These are phyloP conservation scores for Solanum microdontum DNA, from an alignment of 257 asterid genomes.

Conservation along the genomic window DNA sequence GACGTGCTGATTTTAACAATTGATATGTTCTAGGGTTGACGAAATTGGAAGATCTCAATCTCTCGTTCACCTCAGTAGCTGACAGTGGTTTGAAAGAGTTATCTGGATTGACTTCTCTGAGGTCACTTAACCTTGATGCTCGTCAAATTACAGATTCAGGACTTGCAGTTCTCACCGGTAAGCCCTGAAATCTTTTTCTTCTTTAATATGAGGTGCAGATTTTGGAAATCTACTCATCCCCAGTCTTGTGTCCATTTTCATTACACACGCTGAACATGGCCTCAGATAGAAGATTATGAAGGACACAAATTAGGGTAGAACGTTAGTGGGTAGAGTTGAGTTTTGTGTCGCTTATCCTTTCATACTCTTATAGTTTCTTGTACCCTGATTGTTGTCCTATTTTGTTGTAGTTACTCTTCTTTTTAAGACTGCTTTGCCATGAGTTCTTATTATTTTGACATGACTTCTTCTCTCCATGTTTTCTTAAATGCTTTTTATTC, in stretches of 20 bases:
- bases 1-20: neutral
- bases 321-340: neutral
- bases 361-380: neutral
- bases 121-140: slow-evolving; percentile 27
- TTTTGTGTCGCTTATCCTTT: neutral
- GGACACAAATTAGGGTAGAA: neutral
- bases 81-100: slow-evolving; percentile 20
- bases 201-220: neutral
- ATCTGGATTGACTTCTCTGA: slow-evolving; percentile 19
- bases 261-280: neutral
- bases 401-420: neutral
- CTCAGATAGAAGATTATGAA: neutral
- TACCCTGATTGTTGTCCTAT: neutral
- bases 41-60: slow-evolving; percentile 22
- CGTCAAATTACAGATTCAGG: slow-evolving; percentile 24
- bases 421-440: neutral
- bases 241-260: neutral
- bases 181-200: neutral
- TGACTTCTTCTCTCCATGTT: neutral
- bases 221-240: neutral
- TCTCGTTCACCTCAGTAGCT: slow-evolving; percentile 19
- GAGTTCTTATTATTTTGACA: neutral
- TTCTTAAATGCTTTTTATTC: neutral
- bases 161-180: slow-evolving; percentile 18
- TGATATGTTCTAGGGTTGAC: slow-evolving; percentile 17